phyloP scores from a whole-genome alignment of 1,284 basidiomycete species.

The Microbotryomycetes sp. region DNA sequence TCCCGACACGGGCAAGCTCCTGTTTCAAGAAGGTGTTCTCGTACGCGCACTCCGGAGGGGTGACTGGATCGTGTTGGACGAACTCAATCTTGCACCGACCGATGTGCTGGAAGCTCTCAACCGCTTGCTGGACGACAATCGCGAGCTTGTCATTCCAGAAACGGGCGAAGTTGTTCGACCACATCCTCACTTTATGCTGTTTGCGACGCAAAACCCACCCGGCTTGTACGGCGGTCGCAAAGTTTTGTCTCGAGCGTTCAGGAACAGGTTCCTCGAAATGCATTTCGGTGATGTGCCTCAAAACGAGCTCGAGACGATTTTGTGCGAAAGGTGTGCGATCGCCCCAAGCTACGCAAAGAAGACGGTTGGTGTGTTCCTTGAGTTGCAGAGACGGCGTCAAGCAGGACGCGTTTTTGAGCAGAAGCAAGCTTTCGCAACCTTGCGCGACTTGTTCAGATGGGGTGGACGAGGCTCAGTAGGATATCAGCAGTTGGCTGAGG shows the following conservation, averaged over 20 bases:
- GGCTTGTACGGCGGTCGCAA: slow-evolving; percentile 97
- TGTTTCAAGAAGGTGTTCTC: slow-evolving; percentile 89
- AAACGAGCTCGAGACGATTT: slow-evolving; percentile 83
- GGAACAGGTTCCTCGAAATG: slow-evolving; percentile 97
- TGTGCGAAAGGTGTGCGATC: slow-evolving; percentile 80
- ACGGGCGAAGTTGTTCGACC: slow-evolving; percentile 91
- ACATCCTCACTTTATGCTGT: slow-evolving; percentile 95
- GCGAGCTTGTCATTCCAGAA: slow-evolving; percentile 92
- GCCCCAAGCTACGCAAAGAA: slow-evolving; percentile 85
- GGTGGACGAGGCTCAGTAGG: slow-evolving; percentile 74
- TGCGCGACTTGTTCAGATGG: slow-evolving; percentile 97
- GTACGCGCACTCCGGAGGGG: slow-evolving; percentile 87
- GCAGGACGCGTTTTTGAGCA: slow-evolving; percentile 91
- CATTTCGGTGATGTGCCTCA: slow-evolving; percentile 98
- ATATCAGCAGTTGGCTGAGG: slow-evolving; percentile 88
- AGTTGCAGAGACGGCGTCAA: slow-evolving; percentile 87
- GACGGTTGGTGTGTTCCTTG: slow-evolving; percentile 87
- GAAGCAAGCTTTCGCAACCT: slow-evolving; percentile 91
- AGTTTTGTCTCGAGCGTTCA: slow-evolving; percentile 88
- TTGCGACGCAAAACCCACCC: slow-evolving; percentile 96
- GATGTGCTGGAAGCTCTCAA: slow-evolving; percentile 98
- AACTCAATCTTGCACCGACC: slow-evolving; percentile 94
- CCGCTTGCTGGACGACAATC: slow-evolving; percentile 92
- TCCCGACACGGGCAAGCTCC: slow-evolving; percentile 79
- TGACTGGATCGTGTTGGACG: slow-evolving; percentile 98